Evolutionary conservation across 495 filamentous ascomycete genomes (phyloP).

Genomic region (Bacidia gigantensis): DNA sequence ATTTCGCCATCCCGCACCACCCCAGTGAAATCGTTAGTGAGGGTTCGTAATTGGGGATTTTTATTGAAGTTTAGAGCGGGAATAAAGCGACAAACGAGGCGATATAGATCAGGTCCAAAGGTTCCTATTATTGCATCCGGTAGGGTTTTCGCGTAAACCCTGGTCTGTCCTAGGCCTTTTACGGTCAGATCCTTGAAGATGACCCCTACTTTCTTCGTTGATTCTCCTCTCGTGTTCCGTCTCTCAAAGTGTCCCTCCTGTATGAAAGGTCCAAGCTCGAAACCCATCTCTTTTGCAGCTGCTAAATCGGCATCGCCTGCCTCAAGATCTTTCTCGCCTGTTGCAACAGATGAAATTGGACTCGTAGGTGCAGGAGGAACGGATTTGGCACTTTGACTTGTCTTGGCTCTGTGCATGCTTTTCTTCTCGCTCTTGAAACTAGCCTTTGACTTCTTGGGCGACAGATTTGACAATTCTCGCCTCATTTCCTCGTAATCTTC

Average conservation of each 20-base stretch:
- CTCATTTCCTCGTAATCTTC: constrained; percentile 58
- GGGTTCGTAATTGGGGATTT: constrained; percentile 37
- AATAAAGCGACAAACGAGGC: constrained; percentile 48
- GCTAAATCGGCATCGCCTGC: constrained; percentile 19
- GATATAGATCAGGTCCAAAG: constrained; percentile 73
- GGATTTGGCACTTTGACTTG: constrained; percentile 13
- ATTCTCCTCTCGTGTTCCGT: constrained; percentile 47
- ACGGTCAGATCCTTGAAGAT: constrained; percentile 70
- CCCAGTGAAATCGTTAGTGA: constrained; percentile 70
- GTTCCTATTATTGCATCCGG: constrained; percentile 69
- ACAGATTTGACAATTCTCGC: constrained; percentile 47
- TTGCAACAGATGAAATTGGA: neutral
- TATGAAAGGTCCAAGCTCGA: constrained; percentile 62
- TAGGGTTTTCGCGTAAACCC: constrained; percentile 58
- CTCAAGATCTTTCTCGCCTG: constrained; percentile 13
- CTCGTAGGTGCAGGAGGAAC: neutral
- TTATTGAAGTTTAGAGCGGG: constrained; percentile 45
- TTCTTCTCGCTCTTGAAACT: constrained; percentile 17
- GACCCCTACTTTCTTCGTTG: constrained; percentile 73
- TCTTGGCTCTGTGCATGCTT: constrained; percentile 12
- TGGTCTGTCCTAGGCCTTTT: constrained; percentile 52
- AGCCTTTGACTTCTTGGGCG: constrained; percentile 36
- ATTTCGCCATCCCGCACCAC: constrained; percentile 65
- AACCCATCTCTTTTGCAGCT: constrained; percentile 40
- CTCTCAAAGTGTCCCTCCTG: constrained; percentile 72